Conservation (phyloP, 176 grass and related monocot species). For the Oryza punctata region DNA sequence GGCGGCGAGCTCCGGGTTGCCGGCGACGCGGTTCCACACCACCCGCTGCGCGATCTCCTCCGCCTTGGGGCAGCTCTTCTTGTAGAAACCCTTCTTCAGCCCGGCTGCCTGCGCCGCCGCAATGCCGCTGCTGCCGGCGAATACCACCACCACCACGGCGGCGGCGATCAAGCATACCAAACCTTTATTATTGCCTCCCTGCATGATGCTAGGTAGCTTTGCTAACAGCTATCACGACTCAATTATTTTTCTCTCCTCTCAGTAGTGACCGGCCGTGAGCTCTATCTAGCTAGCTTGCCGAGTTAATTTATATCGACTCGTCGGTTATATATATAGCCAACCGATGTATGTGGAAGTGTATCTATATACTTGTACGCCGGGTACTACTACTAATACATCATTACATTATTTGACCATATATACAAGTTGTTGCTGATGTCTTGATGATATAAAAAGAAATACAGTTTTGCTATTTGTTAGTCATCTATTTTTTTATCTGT, state of each 20-base stretch:
- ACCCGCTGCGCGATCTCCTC: conserved; percentile 46
- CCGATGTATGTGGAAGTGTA: too few species aligned
- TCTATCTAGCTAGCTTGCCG: neutral
- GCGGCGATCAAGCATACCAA: neutral
- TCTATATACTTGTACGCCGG: too few species aligned
- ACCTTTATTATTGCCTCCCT: neutral
- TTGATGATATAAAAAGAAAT: too few species aligned
- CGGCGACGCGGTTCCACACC: conserved; percentile 27
- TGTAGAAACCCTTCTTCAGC: conserved; percentile 61
- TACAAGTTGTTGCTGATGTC: too few species aligned
- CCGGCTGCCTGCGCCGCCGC: conserved; percentile 34
- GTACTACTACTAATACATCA: too few species aligned
- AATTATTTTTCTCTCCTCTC: neutral
- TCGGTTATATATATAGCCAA: neutral
- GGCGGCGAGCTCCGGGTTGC: conserved; percentile 44
- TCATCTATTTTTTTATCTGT: too few species aligned
- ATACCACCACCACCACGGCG: neutral
- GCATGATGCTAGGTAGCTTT: neutral
- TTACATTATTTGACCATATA: too few species aligned
- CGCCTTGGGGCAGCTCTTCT: conserved; percentile 54
- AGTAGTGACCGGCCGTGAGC: neutral
- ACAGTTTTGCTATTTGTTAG: too few species aligned
- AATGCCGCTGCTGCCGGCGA: neutral
- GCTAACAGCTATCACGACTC: neutral
- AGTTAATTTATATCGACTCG: too few species aligned